Evolutionary conservation across 1,284 basidiomycete species (phyloP).

Genomic region (Inonotus hispidus): DNA sequence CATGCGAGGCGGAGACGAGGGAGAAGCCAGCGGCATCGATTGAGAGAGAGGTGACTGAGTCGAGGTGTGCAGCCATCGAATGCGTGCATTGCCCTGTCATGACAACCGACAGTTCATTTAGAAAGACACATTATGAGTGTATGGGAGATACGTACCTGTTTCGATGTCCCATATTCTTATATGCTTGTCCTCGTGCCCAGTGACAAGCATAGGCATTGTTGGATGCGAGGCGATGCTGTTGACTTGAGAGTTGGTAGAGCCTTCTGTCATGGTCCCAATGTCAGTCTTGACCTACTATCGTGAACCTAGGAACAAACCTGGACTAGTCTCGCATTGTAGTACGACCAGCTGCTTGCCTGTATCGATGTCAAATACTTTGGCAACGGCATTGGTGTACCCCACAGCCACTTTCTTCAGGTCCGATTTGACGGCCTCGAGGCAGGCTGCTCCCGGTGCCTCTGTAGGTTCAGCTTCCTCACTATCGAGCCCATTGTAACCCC

Average conservation of each 20-base stretch:
- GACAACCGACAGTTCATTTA: neutral
- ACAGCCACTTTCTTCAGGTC: slow-evolving; percentile 82
- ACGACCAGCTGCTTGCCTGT: slow-evolving; percentile 74
- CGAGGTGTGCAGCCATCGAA: slow-evolving; percentile 87
- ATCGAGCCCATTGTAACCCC: slow-evolving; percentile 74
- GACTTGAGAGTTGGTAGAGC: slow-evolving; percentile 71
- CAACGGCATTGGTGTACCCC: slow-evolving; percentile 84
- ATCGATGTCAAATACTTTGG: slow-evolving; percentile 89
- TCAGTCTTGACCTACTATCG: neutral
- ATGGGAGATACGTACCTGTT: slow-evolving; percentile 56
- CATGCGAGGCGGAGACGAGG: slow-evolving; percentile 87
- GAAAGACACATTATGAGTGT: slow-evolving; percentile 3
- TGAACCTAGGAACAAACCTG: slow-evolving; percentile 45
- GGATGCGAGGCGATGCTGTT: slow-evolving; percentile 91
- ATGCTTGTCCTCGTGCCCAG: slow-evolving; percentile 91
- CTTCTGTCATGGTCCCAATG: slow-evolving; percentile 42
- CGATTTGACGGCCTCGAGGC: slow-evolving; percentile 74
- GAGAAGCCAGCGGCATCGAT: slow-evolving; percentile 85
- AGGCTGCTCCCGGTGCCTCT: slow-evolving; percentile 66
- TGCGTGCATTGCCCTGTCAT: slow-evolving; percentile 73
- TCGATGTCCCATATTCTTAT: slow-evolving; percentile 85
- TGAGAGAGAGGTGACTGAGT: slow-evolving; percentile 86
- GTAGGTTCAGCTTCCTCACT: slow-evolving; percentile 38
- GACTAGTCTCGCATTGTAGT: slow-evolving; percentile 63
- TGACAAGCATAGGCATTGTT: slow-evolving; percentile 82